A percentile compares a stretch with the other conserved stretches of the same genome.
These are phyloP conservation scores for Clonostachys sp. DNA, from an alignment of 2,329 filamentous ascomycete genomes.

Conservation along the genomic window DNA sequence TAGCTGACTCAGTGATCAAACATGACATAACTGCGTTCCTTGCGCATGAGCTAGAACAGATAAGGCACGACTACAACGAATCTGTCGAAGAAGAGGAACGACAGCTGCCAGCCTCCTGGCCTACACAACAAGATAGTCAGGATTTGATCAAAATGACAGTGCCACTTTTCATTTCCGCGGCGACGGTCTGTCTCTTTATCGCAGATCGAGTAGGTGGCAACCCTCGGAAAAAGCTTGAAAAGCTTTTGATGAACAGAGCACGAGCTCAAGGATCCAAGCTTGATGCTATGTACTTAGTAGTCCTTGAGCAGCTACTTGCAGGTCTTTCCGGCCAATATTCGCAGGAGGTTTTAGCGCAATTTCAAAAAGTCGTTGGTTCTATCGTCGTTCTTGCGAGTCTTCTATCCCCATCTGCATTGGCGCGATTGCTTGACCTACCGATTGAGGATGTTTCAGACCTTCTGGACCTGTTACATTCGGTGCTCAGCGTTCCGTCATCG, in stretches of 20 bases:
- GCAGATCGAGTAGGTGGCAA: constrained; percentile 1
- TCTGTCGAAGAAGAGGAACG: neutral
- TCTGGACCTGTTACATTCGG: neutral
- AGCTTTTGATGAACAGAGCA: constrained; percentile 9
- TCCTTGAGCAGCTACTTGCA: constrained; percentile 5
- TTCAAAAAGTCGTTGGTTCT: neutral
- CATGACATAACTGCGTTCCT: constrained; percentile 26
- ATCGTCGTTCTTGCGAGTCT: neutral
- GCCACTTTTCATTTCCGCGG: constrained; percentile 23
- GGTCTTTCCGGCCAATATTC: neutral
- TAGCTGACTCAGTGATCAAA: constrained; percentile 16
- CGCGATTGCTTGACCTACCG: neutral
- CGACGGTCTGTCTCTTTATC: constrained; percentile 13
- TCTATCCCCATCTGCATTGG: neutral
- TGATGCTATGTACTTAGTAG: constrained; percentile 8
- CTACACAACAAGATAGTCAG: neutral
- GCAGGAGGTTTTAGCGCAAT: neutral
- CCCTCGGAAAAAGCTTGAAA: constrained; percentile 10
- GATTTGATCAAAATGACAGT: constrained; percentile 15
- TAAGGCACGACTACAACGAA: constrained; percentile 15
- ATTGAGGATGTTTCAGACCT: neutral
- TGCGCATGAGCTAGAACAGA: constrained; percentile 14
- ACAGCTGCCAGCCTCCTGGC: constrained; percentile 5
- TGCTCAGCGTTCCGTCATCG: neutral
- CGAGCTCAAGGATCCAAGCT: constrained; percentile 1